Evolutionary conservation across 345 rosid species (phyloP), one percentile per base, ranked within the genome.

Genomic region (Crucihimalaya himalaica): DNA sequence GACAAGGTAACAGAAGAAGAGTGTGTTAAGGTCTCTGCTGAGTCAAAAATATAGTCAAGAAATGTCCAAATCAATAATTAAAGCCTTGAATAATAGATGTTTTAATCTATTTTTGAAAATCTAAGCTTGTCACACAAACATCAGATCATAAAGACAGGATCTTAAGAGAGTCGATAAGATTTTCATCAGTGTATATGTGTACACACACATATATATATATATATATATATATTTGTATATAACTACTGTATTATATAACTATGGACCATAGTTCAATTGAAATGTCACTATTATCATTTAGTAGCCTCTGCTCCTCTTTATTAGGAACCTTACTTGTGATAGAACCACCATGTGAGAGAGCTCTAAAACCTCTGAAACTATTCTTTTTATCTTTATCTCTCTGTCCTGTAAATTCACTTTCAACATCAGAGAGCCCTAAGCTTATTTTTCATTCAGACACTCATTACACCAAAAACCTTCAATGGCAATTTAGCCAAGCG

Each of bases 281-380:
- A 65, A 65, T 71, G 80, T 77, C 80, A 50, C 72, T 71, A 13
- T 77, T 65, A 71, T 64, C 76, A 71, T 77, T 68, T 47, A 71
- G 63, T 77, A 71, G 68, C 62, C 55, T 77, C 76, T 70, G 71
- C 53, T 48, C 67, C 76, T 77, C 76, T 71, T 77, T 64, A 77
- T 56, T 57, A 77, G 32, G 56, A 77, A 39, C 62, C 68, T 63
- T 77, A 46, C 62, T 57, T 71, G 76, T 64, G 60, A 47, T 56
- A 66, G 18, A 63, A 39, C 54, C 65, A 55, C 71, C 76, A 77
- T 70, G 76, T 64, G 62, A 77, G 53, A 39, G 74, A 54, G 62
- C 56, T 71, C 67, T 48, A 77, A 48, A 65, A 10, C 67, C 67
- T 57, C 72, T 63, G 39, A 63, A 70, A 76, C 66, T 65, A 15